Evolutionary conservation across 2,329 filamentous ascomycete genomes (phyloP).

Genomic region (Exophiala lecanii-corni): DNA sequence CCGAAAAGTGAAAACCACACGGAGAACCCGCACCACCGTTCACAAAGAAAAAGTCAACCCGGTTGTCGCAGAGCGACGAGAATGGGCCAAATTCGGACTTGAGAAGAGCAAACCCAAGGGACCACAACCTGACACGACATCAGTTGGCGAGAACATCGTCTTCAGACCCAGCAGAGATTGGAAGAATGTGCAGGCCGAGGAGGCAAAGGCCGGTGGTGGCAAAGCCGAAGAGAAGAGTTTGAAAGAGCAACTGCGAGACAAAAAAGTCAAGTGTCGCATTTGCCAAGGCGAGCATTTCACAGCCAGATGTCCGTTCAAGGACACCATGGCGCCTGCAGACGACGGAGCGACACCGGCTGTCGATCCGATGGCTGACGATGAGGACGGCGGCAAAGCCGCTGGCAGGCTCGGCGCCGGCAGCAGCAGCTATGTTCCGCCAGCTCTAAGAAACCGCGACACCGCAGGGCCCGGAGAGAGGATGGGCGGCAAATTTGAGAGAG

Average conservation of each 20-base stretch:
- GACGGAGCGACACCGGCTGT: conserved; percentile 36
- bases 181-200: conserved; percentile 82
- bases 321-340: conserved; percentile 80
- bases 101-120: conserved; percentile 80
- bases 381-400: conserved; percentile 42
- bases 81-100: conserved; percentile 87
- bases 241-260: conserved; percentile 78
- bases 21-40: conserved; percentile 86
- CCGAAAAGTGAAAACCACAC: conserved; percentile 95
- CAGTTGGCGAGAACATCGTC: conserved; percentile 94
- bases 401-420: conserved; percentile 62
- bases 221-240: conserved; percentile 65
- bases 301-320: conserved; percentile 97
- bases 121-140: conserved; percentile 83
- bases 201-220: conserved; percentile 42
- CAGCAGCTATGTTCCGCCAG: conserved; percentile 90
- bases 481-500: conserved; percentile 89
- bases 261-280: conserved; percentile 99
- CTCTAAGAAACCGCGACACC: conserved; percentile 68
- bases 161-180: conserved; percentile 92
- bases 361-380: conserved; percentile 39
- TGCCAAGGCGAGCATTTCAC: conserved; percentile 99
- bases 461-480: conserved; percentile 70
- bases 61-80: conserved; percentile 88
- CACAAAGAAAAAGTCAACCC: conserved; percentile 94